Percentiles rank a stretch among this genome's conserved stretches.
These are phyloP conservation scores for Plectosphaerella sp. DNA, from an alignment of 2,329 filamentous ascomycete genomes.

Conservation along the genomic window DNA sequence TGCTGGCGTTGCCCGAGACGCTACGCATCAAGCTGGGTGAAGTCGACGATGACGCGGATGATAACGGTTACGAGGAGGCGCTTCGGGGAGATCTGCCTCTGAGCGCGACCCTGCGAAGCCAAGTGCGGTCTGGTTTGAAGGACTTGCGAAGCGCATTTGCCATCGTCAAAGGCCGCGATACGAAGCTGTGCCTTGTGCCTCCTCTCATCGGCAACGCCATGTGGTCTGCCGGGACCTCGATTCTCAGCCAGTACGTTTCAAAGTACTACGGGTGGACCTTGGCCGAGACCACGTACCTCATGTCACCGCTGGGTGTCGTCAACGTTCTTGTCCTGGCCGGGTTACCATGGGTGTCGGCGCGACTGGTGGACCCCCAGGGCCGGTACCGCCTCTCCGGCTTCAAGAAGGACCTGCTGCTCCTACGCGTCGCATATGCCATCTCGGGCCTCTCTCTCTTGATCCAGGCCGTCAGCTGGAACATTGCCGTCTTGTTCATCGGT, in stretches of 20 bases:
- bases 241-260: constrained; percentile 36
- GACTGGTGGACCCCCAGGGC: constrained; percentile 16
- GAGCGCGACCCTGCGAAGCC: constrained; percentile 17
- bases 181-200: constrained; percentile 30
- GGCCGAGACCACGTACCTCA: constrained; percentile 33
- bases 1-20: constrained; percentile 36
- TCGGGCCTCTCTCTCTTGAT: constrained; percentile 25
- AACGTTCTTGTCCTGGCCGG: constrained; percentile 29
- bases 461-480: constrained; percentile 26
- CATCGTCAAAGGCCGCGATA: constrained; percentile 28
- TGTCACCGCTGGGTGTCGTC: constrained; percentile 34
- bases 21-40: constrained; percentile 18
- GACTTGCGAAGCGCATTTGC: constrained; percentile 26
- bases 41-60: constrained; percentile 2
- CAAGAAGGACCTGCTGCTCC: constrained; percentile 31
- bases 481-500: constrained; percentile 29
- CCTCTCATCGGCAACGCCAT: constrained; percentile 33
- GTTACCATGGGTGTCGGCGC: constrained; percentile 27
- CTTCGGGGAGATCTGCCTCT: constrained; percentile 2
- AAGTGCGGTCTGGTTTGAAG: constrained; percentile 21
- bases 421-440: constrained; percentile 25
- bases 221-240: constrained; percentile 26
- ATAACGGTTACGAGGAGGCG: neutral
- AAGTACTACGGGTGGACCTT: constrained; percentile 39
- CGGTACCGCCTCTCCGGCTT: constrained; percentile 28